Evolutionary conservation across 148 eudicot species (phyloP), one percentile per base, ranked within the genome.

Genomic region (Rhododendron griersonianum): DNA sequence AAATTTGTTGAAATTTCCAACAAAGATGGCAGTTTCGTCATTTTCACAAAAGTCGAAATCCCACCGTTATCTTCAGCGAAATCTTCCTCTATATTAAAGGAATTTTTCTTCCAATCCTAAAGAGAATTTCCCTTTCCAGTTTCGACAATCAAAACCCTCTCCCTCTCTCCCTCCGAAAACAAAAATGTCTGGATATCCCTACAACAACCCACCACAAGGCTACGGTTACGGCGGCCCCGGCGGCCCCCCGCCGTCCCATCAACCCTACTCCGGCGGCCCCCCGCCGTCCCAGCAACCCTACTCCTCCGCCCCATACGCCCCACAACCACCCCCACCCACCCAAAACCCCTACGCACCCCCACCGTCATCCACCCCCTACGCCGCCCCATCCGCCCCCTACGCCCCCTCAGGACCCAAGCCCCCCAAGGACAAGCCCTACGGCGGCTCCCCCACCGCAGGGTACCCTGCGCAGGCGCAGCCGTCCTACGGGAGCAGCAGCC

Each of bases 151-250:
- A 33, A 21, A 10, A 47, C 19, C 7, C 28, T 2, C 25, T 78
- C 81, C 3, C 50, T 21, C 55, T 14, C 21, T 7, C 77, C 35
- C 80, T 75, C 45, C 33, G 33, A 4, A 21, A 37, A 13, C 15
- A 7, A 86, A 37, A 25, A 91, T 89, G 92, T 86, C 92, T 5
- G 90, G 89, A 74, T 89, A 91, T 87, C 92, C 91, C 1, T 83
- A 87, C 13, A 55, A 81, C 48, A 7, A 23, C 28, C 71, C 71
- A 0, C 86, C 78, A 28, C 75, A 28, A 81, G 92, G 90, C 83
- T 84, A 87, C 88, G 87, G 87, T 19, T 87, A 87, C 75, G 75
- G 75, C 88, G 89, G 30, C 30, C 30, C 30, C 30, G 30, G 30
- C 30, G 30, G 90, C 83, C 83, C 90, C 67, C 25, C 69, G 2